Evolutionary conservation across 164 flowering plant genomes (phyloP).

Genomic region (Warburgia ugandensis): DNA sequence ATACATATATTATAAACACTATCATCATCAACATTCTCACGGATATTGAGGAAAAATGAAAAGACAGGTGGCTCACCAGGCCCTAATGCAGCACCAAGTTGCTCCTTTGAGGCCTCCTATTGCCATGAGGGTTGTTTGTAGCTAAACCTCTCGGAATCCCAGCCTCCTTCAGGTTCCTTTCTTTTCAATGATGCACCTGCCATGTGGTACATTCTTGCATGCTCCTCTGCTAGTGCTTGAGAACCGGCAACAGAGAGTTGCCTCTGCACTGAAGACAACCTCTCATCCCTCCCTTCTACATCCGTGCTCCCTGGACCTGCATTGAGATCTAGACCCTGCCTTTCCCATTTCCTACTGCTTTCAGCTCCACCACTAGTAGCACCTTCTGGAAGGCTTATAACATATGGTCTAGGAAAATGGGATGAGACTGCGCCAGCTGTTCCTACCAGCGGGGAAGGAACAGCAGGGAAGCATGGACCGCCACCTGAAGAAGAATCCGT

Average conservation of each 20-base stretch:
- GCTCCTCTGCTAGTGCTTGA: constrained; percentile 55
- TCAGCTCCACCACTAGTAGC: constrained; percentile 37
- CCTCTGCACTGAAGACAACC: constrained; percentile 30
- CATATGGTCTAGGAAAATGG: constrained; percentile 55
- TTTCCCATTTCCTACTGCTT: constrained; percentile 52
- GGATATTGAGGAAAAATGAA: constrained; percentile 3
- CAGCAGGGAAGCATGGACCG: constrained; percentile 48
- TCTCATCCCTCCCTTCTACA: constrained; percentile 61
- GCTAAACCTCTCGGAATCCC: constrained; percentile 39
- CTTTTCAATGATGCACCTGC: constrained; percentile 39
- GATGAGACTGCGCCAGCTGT: constrained; percentile 38
- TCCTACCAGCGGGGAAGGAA: constrained; percentile 40
- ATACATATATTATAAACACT: constrained; percentile 1
- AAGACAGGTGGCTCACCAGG: constrained; percentile 20
- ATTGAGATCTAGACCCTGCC: constrained; percentile 77
- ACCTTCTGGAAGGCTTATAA: constrained; percentile 46
- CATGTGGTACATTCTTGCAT: constrained; percentile 51
- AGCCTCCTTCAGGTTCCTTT: constrained; percentile 58
- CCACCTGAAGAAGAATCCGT: constrained; percentile 49
- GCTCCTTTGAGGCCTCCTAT: constrained; percentile 18
- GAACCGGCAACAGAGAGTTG: constrained; percentile 48
- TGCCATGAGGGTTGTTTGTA: constrained; percentile 59
- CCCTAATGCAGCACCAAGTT: constrained; percentile 7
- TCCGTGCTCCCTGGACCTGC: constrained; percentile 70
- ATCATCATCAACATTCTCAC: constrained; percentile 2